Conservation (phyloP, 108 stramenopile genomes). For the Skeletonema grethae region DNA sequence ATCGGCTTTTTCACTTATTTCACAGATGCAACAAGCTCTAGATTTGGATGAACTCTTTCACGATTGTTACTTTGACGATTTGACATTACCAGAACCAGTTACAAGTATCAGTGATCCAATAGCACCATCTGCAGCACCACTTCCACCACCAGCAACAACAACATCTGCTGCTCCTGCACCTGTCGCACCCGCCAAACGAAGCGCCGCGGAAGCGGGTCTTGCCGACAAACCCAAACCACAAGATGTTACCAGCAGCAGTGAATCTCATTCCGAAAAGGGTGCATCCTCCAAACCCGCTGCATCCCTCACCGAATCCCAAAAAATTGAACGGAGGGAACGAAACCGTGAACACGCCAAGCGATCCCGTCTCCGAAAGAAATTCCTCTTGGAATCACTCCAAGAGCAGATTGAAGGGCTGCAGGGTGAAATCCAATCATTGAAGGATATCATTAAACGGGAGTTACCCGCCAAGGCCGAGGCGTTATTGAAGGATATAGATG, state of each 20-base stretch:
- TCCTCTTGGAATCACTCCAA: constrained; percentile 93
- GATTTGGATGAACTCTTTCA: constrained; percentile 88
- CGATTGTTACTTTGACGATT: constrained; percentile 86
- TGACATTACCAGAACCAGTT: constrained; percentile 47
- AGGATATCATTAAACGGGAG: constrained; percentile 65
- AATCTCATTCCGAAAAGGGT: constrained; percentile 14
- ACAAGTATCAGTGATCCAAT: constrained; percentile 23
- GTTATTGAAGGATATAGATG: constrained; percentile 43
- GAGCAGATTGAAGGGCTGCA: constrained; percentile 92
- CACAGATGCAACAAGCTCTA: constrained; percentile 40
- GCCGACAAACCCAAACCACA: background rate
- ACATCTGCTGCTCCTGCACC: constrained; percentile 17
- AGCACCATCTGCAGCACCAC: constrained; percentile 5
- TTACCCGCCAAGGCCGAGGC: constrained; percentile 64
- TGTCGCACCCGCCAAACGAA: constrained; percentile 41
- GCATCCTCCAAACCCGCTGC: constrained; percentile 37
- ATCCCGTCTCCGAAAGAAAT: constrained; percentile 96
- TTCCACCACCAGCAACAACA: background rate
- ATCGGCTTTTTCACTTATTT: too few relatives aligned
- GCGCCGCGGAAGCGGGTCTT: constrained; percentile 47
- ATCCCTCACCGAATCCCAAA: constrained; percentile 81
- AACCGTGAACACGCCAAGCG: constrained; percentile 96
- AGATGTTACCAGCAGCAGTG: constrained; percentile 7
- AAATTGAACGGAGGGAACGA: constrained; percentile 83
- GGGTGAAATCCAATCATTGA: constrained; percentile 77